Evolutionary conservation across 2,329 filamentous ascomycete genomes (phyloP).

Genomic region (Coccinonectria pachysandricola): DNA sequence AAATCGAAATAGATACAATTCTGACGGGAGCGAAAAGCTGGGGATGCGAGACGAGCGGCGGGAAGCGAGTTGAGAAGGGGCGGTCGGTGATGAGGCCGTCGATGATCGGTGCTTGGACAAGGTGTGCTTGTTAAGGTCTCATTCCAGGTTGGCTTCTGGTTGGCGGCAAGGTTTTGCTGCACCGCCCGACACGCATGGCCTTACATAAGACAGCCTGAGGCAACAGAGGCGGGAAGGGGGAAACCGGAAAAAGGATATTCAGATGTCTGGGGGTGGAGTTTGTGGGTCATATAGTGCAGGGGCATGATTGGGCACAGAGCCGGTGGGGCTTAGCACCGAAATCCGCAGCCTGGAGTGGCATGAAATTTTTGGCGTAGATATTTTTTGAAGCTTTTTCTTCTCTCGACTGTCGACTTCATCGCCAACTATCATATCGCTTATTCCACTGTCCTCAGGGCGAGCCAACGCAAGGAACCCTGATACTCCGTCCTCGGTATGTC

Average conservation of each 20-base stretch:
- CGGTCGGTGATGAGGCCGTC: conserved; percentile 17
- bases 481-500: neutral
- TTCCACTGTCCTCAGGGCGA: conserved; percentile 36
- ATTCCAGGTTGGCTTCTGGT: conserved; percentile 28
- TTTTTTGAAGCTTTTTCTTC: conserved; percentile 10
- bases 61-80: conserved; percentile 5
- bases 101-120: conserved; percentile 18
- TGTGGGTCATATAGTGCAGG: too few species aligned
- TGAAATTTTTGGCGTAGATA: conserved; percentile 15
- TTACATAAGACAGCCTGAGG: conserved; percentile 26
- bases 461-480: conserved; percentile 53
- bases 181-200: conserved; percentile 16
- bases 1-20: conserved; percentile 6
- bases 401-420: conserved; percentile 7
- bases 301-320: neutral
- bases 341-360: conserved; percentile 10
- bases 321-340: conserved; percentile 2
- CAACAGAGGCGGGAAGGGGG: too few species aligned
- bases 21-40: conserved; percentile 9
- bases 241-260: conserved; percentile 7
- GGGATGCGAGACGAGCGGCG: conserved; percentile 8
- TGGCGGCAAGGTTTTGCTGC: conserved; percentile 33
- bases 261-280: too few species aligned
- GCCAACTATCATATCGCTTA: conserved; percentile 7
- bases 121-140: conserved; percentile 29